Percentiles rank a stretch among this genome's conserved stretches.
These are phyloP conservation scores for Fusarium sp. DNA, from an alignment of 2,329 filamentous ascomycete genomes.

Conservation along the genomic window DNA sequence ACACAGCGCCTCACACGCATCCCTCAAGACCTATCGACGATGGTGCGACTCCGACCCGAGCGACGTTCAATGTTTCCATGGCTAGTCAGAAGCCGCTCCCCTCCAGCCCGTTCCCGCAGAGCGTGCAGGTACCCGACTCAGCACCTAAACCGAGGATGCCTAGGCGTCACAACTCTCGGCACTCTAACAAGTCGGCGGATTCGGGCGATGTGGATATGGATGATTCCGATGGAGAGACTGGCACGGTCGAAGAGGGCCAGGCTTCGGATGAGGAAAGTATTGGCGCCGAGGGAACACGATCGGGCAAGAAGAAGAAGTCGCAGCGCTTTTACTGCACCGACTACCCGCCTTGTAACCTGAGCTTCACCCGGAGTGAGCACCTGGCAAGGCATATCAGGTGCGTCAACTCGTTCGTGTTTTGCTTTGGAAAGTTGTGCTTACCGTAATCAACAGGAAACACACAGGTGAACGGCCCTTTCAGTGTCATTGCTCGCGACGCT, in stretches of 20 bases:
- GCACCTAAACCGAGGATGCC: conserved; percentile 55
- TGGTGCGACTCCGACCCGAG: conserved; percentile 72
- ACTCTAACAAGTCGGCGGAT: conserved; percentile 69
- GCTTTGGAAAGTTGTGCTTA: conserved; percentile 9
- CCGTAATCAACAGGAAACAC: conserved; percentile 76
- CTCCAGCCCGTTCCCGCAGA: conserved; percentile 63
- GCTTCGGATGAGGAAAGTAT: conserved; percentile 75
- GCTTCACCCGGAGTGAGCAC: conserved; percentile 96
- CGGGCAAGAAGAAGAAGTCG: conserved; percentile 94
- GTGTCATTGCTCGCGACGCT: conserved; percentile 93
- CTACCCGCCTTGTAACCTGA: conserved; percentile 92
- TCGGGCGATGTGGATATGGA: conserved; percentile 82
- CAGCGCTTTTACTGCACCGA: conserved; percentile 97
- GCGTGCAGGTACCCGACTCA: conserved; percentile 59
- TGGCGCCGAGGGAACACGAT: conserved; percentile 73
- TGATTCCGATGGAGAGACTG: conserved; percentile 75
- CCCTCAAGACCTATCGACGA: conserved; percentile 55
- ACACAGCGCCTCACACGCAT: conserved; percentile 50
- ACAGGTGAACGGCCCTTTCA: conserved; percentile 97
- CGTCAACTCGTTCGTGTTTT: conserved; percentile 1
- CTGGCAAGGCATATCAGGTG: conserved; percentile 93
- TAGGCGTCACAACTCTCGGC: conserved; percentile 66
- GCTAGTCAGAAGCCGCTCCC: conserved; percentile 67
- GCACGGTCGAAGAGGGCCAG: conserved; percentile 60
- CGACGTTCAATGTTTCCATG: conserved; percentile 60